A percentile compares a stretch with the other conserved stretches of the same genome.
phyloP scores from a whole-genome alignment of 1,139 yeast species.

The Saccharomycopsis crataegensis region DNA sequence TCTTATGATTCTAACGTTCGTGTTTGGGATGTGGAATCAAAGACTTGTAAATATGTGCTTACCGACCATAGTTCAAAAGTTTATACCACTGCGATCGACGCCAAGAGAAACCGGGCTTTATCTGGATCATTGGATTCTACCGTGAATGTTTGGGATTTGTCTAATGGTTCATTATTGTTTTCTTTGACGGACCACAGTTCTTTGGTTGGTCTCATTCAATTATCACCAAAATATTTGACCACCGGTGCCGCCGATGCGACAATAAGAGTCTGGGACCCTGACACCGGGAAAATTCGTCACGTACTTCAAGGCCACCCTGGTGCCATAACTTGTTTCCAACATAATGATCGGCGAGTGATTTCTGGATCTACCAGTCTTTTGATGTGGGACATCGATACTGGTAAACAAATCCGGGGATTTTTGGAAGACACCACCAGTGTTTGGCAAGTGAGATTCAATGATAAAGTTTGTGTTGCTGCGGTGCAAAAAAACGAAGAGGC shows the following conservation, averaged over 20 bases:
- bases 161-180: conserved; percentile 58
- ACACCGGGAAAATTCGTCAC: conserved; percentile 58
- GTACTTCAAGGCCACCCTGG: conserved; percentile 79
- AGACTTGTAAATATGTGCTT: conserved; percentile 64
- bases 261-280: conserved; percentile 87
- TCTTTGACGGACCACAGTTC: conserved; percentile 82
- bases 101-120: conserved; percentile 67
- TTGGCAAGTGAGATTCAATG: conserved; percentile 92
- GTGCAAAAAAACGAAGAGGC: conserved; percentile 70
- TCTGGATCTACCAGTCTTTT: conserved; percentile 78
- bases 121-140: conserved; percentile 91
- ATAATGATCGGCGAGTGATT: conserved; percentile 75
- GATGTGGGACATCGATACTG: conserved; percentile 78
- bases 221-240: conserved; percentile 73
- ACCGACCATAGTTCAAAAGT: conserved; percentile 84
- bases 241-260: conserved; percentile 97
- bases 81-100: conserved; percentile 79
- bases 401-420: conserved; percentile 67
- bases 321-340: conserved; percentile 91
- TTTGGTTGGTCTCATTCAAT: conserved; percentile 77
- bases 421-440: conserved; percentile 75
- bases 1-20: conserved; percentile 87
- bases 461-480: conserved; percentile 83
- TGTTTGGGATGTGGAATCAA: conserved; percentile 83
- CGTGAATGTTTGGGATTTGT: conserved; percentile 84